Evolutionary conservation across 31 red algal species (phyloP), one percentile per base, ranked within the genome.

Genomic region (Porphyra umbilicalis): DNA sequence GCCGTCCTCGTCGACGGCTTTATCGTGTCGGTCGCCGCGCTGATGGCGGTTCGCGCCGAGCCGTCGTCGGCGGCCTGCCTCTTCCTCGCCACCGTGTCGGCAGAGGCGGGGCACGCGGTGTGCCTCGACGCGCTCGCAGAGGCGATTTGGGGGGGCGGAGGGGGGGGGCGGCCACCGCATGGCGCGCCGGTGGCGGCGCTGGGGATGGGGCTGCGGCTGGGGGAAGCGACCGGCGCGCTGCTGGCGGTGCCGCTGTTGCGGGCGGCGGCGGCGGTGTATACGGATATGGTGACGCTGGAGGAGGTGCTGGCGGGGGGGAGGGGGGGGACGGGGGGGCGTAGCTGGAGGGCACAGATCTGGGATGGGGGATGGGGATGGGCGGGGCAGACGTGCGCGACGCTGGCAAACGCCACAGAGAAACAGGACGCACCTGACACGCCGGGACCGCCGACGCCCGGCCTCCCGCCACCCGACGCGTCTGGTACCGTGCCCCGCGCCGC

Each of bases 1-100:
- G 80, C 39, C 20, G 80, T 82, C 15, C 39, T 82, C 37, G 80
- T 82, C 39, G 80, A 82, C 67, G 80, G 80, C 15, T 77, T 78
- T 0, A 82, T 82, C n/a, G 35, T 35, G 34, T 67, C 36, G 16
- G 80, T 57, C 39, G 80, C 80, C 34, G 35, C 80, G 29, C 34
- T 44, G 16, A 8, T 82, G 11, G 80, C 80, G 25, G 34, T 82
- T 4, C 36, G 36, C 15, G 2, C 76, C 16, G 80, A 82, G 37
- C 35, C 37, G 20, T 3, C 35, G 18, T 15, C 36, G 1, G 39
- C 14, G 18, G 39, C 2, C 1, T 82, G 39, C 34, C 67, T 82
- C 15, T 40, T 44, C 39, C 67, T 40, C 29, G 80, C 80, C 18
- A 38, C 38, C 67, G 38, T 18, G 18, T 82, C 80, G 4, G 80